phyloP scores from a whole-genome alignment of 2,329 filamentous ascomycete genomes.

The Taxawa tesnikishii region DNA sequence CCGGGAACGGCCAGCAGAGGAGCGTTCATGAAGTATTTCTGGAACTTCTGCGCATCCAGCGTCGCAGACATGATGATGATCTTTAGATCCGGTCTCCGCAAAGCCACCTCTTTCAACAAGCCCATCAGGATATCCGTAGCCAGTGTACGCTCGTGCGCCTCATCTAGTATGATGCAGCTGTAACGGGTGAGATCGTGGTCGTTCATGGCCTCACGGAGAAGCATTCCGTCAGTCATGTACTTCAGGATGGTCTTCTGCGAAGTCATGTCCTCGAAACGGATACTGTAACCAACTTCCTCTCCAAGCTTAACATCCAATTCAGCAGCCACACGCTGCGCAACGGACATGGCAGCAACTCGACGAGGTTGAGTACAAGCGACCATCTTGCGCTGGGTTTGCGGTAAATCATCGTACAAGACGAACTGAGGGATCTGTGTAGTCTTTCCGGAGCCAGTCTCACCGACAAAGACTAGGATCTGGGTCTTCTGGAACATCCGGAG shows the following conservation, averaged over 20 bases:
- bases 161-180: constrained; percentile 95
- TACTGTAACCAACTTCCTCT: constrained; percentile 95
- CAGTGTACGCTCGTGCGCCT: constrained; percentile 94
- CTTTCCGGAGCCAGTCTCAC: constrained; percentile 98
- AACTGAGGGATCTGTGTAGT: constrained; percentile 99
- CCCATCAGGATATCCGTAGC: constrained; percentile 97
- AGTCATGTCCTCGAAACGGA: constrained; percentile 95
- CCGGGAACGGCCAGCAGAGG: constrained; percentile 89
- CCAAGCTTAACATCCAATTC: constrained; percentile 91
- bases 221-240: constrained; percentile 99
- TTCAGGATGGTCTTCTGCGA: constrained; percentile 82
- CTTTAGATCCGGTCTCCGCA: constrained; percentile 78
- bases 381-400: constrained; percentile 74
- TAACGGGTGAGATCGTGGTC: constrained; percentile 86
- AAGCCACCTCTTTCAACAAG: constrained; percentile 78
- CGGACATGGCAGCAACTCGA: constrained; percentile 96
- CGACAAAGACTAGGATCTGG: constrained; percentile 96
- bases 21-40: constrained; percentile 90
- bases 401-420: constrained; percentile 91
- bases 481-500: constrained; percentile 82
- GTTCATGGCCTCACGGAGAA: constrained; percentile 91
- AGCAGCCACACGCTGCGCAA: constrained; percentile 92
- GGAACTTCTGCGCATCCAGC: constrained; percentile 94
- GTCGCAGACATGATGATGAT: constrained; percentile 99
- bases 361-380: constrained; percentile 96